These are phyloP conservation scores for Botrytis sinoallii DNA, from an alignment of 2,329 filamentous ascomycete genomes.

Conservation along the genomic window DNA sequence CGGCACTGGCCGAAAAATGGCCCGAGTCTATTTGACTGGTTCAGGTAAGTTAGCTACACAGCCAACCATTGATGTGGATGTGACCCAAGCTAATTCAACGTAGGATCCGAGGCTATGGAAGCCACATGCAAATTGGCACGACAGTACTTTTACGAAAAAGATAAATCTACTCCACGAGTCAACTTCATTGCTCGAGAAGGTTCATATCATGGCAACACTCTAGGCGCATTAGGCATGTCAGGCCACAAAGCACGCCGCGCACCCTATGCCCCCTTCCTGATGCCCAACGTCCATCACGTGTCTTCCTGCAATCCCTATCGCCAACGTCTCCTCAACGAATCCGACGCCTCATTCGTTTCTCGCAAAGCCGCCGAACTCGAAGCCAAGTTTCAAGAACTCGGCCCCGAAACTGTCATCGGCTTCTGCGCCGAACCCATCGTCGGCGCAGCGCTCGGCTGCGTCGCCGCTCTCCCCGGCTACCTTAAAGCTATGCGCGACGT, in stretches of 20 bases:
- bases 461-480: slow-evolving; percentile 65
- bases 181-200: slow-evolving; percentile 63
- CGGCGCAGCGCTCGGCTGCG: slow-evolving; percentile 67
- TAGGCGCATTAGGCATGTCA: slow-evolving; percentile 59
- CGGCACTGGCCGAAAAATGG: slow-evolving; percentile 46
- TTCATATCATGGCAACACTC: slow-evolving; percentile 69
- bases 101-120: slow-evolving; percentile 67
- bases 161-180: slow-evolving; percentile 44
- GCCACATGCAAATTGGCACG: slow-evolving; percentile 64
- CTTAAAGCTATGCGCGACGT: slow-evolving; percentile 64
- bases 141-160: slow-evolving; percentile 62
- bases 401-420: slow-evolving; percentile 60
- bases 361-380: slow-evolving; percentile 61
- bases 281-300: slow-evolving; percentile 53
- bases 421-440: slow-evolving; percentile 65
- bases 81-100: slow-evolving; percentile 18
- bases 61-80: not conserved
- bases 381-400: slow-evolving; percentile 56
- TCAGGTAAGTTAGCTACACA: slow-evolving; percentile 46
- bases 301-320: slow-evolving; percentile 65
- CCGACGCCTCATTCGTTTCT: slow-evolving; percentile 52
- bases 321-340: slow-evolving; percentile 48
- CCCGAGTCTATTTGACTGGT: slow-evolving; percentile 53
- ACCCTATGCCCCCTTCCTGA: slow-evolving; percentile 56
- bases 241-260: slow-evolving; percentile 57